A percentile compares a stretch with the other conserved stretches of the same genome.
Conservation (phyloP, 495 filamentous ascomycete species). For the Pseudomonodictys pantanalensis region DNA sequence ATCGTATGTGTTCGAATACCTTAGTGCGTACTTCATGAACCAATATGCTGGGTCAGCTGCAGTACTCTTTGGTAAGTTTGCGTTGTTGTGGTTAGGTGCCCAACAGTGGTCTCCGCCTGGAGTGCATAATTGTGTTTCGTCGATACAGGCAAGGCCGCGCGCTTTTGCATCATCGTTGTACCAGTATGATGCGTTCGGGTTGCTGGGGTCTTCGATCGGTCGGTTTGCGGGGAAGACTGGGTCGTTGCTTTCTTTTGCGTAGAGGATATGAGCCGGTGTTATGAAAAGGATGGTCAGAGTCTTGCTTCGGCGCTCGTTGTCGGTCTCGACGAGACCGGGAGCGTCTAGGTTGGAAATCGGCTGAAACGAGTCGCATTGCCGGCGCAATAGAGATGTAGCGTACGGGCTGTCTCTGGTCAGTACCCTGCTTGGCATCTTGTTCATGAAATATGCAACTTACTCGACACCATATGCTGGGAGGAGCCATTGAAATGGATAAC, state of each 20-base stretch:
- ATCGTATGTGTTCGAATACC: conserved; percentile 32
- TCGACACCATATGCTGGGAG: no score
- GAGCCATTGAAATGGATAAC: no score
- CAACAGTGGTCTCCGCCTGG: conserved; percentile 27
- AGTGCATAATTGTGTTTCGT: conserved; percentile 25
- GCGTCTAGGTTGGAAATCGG: no score
- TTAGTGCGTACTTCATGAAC: conserved; percentile 28
- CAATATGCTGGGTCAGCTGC: conserved; percentile 17
- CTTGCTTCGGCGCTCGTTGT: no score
- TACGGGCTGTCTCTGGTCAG: no score
- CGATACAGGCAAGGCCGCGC: conserved; percentile 28
- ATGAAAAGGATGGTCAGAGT: conserved; percentile 36
- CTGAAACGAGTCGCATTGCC: no score
- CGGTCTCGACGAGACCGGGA: no score
- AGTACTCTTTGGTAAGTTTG: not conserved
- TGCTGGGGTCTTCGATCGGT: not conserved
- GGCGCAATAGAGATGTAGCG: no score
- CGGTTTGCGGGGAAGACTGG: conserved; percentile 29
- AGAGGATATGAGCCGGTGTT: conserved; percentile 26
- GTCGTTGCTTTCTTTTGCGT: conserved; percentile 26
- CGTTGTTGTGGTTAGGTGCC: no score
- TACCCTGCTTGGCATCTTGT: no score
- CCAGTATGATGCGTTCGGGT: conserved; percentile 10
- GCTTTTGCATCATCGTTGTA: conserved; percentile 25
- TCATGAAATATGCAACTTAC: no score